Percentiles rank a stretch among this genome's conserved stretches.
Conservation (phyloP, 2,329 filamentous ascomycete genomes). For the Blastomyces percursus region DNA sequence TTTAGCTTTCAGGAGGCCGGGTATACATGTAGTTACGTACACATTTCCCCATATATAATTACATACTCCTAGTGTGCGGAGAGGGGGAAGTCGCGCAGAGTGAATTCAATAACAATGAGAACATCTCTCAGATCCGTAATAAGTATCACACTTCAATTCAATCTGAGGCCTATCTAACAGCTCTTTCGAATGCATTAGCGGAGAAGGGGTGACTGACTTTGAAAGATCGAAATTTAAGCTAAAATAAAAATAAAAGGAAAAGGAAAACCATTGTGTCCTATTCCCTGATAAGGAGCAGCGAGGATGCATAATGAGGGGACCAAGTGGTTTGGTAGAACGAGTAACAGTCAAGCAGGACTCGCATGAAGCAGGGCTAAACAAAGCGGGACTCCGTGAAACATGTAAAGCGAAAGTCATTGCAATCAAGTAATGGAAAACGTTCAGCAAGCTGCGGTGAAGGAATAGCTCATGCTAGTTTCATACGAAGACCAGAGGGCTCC, state of each 20-base stretch:
- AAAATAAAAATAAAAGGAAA: too few relatives aligned
- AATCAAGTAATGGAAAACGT: neutral
- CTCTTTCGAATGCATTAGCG: neutral
- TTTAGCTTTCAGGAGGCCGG: neutral
- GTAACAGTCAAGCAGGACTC: neutral
- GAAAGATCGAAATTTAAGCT: constrained; percentile 1
- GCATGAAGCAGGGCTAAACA: neutral
- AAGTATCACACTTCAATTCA: neutral
- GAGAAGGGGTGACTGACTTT: too few relatives aligned
- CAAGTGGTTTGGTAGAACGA: neutral
- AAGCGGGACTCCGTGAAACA: neutral
- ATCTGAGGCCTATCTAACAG: neutral
- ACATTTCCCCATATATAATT: neutral
- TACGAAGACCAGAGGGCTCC: neutral
- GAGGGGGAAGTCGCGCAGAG: neutral
- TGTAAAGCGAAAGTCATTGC: neutral
- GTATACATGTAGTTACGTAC: neutral
- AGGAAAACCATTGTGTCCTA: constrained; percentile 6
- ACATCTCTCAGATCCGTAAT: too few relatives aligned
- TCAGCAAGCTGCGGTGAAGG: neutral
- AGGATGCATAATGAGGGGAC: neutral
- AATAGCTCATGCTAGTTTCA: neutral
- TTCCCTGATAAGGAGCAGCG: neutral
- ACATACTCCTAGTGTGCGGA: neutral
- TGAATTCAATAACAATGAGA: neutral